A percentile compares a stretch with the other conserved stretches of the same genome.
Evolutionary conservation across 2,329 filamentous ascomycete species (phyloP).

Genomic region (Tolypocladium guangdongense): DNA sequence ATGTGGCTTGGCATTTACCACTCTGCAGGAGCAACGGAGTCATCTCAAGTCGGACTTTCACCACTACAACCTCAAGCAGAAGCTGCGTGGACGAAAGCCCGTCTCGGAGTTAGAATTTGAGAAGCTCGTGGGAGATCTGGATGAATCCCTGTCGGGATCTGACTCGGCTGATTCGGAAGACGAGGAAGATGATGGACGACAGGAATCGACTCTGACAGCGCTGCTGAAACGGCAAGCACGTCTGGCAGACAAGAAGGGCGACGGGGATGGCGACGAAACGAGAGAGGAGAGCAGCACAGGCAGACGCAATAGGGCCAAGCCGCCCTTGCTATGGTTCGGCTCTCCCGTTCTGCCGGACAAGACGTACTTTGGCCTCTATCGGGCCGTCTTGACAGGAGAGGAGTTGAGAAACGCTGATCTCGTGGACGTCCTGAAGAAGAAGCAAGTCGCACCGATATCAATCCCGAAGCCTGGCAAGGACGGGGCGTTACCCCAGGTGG

Average conservation of each 20-base stretch:
- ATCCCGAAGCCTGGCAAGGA: conserved; percentile 45
- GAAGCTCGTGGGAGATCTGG: conserved; percentile 70
- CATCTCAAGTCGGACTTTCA: conserved; percentile 89
- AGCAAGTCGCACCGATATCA: conserved; percentile 60
- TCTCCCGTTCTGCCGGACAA: conserved; percentile 66
- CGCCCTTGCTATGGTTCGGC: conserved; percentile 76
- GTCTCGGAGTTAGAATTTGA: conserved; percentile 80
- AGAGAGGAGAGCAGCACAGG: conserved; percentile 25
- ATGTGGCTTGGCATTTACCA: conserved; percentile 62
- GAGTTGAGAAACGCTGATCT: conserved; percentile 56
- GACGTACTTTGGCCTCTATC: conserved; percentile 75
- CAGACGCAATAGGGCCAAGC: conserved; percentile 49
- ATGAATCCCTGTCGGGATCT: conserved; percentile 88
- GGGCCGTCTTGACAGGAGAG: conserved; percentile 61
- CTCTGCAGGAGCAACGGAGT: conserved; percentile 67
- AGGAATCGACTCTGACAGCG: conserved; percentile 61
- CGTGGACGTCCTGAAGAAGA: conserved; percentile 58
- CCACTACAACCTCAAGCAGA: conserved; percentile 89
- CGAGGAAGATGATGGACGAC: conserved; percentile 44
- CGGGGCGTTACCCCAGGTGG: conserved; percentile 40
- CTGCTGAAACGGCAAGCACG: conserved; percentile 77
- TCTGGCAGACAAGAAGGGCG: conserved; percentile 41
- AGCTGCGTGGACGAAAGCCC: conserved; percentile 59
- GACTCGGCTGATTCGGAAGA: conserved; percentile 62
- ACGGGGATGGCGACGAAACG: conserved; percentile 39